phyloP scores from a whole-genome alignment of 2,329 filamentous ascomycete species.

The Westerdykella ornata region DNA sequence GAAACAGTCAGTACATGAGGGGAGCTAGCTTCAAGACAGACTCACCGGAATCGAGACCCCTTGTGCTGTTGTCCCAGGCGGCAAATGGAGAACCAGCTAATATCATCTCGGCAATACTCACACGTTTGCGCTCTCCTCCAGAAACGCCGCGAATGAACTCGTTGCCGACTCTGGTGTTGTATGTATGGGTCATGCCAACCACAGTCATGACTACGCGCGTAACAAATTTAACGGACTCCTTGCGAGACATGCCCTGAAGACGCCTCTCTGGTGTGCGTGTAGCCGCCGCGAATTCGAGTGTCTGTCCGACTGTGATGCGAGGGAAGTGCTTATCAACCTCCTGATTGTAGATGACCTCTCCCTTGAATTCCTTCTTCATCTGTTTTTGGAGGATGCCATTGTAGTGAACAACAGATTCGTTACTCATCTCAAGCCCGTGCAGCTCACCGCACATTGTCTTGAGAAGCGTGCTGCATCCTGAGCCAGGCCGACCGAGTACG shows the following conservation, averaged over 20 bases:
- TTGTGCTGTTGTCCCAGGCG: constrained; percentile 44
- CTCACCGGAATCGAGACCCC: constrained; percentile 37
- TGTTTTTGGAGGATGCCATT: constrained; percentile 46
- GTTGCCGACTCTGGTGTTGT: constrained; percentile 51
- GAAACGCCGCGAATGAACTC: constrained; percentile 57
- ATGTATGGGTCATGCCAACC: constrained; percentile 51
- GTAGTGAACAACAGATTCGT: constrained; percentile 53
- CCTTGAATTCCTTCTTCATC: constrained; percentile 45
- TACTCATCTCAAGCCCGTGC: constrained; percentile 50
- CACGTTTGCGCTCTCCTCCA: constrained; percentile 56
- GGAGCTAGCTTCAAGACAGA: neutral
- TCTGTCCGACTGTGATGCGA: constrained; percentile 52
- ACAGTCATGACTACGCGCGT: constrained; percentile 49
- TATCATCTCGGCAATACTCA: constrained; percentile 52
- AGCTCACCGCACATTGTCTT: constrained; percentile 57
- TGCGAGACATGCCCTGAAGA: constrained; percentile 32
- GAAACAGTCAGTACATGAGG: constrained; percentile 9
- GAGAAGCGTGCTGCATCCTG: constrained; percentile 58
- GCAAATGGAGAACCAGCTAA: constrained; percentile 37
- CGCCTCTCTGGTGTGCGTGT: constrained; percentile 45
- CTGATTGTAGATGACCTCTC: constrained; percentile 43
- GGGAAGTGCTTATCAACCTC: constrained; percentile 51
- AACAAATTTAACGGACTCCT: constrained; percentile 43
- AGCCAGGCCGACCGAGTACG: constrained; percentile 46
- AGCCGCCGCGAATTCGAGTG: constrained; percentile 51